These are phyloP conservation scores for Lupinus albus DNA, from an alignment of 306 rosid species.

Conservation along the genomic window DNA sequence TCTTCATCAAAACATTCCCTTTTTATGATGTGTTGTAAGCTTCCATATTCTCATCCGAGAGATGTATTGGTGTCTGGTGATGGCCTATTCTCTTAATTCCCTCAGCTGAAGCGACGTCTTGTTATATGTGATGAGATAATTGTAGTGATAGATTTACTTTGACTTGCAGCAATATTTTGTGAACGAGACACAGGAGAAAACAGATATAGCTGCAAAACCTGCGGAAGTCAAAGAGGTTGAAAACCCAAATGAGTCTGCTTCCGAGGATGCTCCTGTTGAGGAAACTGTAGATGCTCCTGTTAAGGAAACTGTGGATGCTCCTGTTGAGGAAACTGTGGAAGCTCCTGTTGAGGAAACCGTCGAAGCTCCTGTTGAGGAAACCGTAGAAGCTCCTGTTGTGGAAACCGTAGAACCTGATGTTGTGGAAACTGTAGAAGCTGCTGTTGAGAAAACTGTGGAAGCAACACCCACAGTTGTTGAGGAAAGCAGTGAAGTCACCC, in stretches of 20 bases:
- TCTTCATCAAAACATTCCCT: neutral
- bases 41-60: neutral
- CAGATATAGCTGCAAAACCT: conserved; percentile 44
- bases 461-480: conserved; percentile 39
- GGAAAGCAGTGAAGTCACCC: conserved; percentile 35
- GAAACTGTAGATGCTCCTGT: no score
- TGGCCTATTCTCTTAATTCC: neutral
- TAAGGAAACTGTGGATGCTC: neutral
- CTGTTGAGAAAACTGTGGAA: no score
- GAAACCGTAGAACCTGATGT: no score
- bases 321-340: conserved; percentile 43
- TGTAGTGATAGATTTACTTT: conserved; percentile 5
- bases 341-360: no score
- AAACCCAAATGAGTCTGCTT: conserved; percentile 13
- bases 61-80: neutral
- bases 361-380: conserved; percentile 36
- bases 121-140: neutral
- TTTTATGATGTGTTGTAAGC: neutral
- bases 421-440: no score
- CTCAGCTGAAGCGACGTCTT: conserved; percentile 5
- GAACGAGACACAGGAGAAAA: conserved; percentile 55
- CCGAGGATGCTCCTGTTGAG: no score
- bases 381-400: no score
- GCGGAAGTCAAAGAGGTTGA: conserved; percentile 63
- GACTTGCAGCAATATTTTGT: conserved; percentile 59